Conservation (phyloP, 192 early-diverging fungal genomes). For the Mortierella alpina region DNA sequence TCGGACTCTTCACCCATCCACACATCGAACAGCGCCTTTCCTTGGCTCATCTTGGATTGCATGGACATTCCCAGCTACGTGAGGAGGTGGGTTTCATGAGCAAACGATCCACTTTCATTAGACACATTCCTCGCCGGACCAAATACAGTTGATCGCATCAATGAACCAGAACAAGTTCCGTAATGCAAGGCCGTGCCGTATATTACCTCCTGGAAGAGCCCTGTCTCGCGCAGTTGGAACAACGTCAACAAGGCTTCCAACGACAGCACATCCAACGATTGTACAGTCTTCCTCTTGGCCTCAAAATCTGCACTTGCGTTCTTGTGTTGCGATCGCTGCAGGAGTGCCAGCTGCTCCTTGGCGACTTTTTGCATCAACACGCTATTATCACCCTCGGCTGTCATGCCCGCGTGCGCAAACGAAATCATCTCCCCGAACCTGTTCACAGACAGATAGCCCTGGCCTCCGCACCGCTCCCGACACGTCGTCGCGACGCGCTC, state of each 20-base stretch:
- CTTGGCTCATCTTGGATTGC: conserved; percentile 61
- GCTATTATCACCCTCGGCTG: conserved; percentile 84
- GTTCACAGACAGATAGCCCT: conserved; percentile 77
- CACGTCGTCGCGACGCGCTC: conserved; percentile 75
- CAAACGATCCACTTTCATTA: not conserved
- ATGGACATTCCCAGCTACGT: conserved; percentile 59
- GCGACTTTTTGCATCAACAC: conserved; percentile 83
- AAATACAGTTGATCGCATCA: no score
- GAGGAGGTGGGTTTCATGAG: not conserved
- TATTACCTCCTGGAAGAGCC: conserved; percentile 57
- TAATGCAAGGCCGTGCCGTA: not conserved
- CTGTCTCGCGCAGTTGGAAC: conserved; percentile 59
- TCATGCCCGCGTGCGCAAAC: conserved; percentile 81
- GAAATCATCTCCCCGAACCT: conserved; percentile 73
- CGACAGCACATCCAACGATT: conserved; percentile 61
- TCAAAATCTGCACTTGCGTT: no score
- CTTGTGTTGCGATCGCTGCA: conserved; percentile 29
- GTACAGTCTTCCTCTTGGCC: conserved; percentile 18
- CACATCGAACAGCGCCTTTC: conserved; percentile 70
- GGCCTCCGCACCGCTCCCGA: conserved; percentile 81
- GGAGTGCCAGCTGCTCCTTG: conserved; percentile 74
- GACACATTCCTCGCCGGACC: not conserved
- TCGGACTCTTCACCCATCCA: conserved; percentile 85
- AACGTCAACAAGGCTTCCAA: conserved; percentile 59
- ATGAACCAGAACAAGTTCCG: not conserved